Conservation (phyloP, 805 yeast genomes). For the Yarrowia yakushimensis region DNA sequence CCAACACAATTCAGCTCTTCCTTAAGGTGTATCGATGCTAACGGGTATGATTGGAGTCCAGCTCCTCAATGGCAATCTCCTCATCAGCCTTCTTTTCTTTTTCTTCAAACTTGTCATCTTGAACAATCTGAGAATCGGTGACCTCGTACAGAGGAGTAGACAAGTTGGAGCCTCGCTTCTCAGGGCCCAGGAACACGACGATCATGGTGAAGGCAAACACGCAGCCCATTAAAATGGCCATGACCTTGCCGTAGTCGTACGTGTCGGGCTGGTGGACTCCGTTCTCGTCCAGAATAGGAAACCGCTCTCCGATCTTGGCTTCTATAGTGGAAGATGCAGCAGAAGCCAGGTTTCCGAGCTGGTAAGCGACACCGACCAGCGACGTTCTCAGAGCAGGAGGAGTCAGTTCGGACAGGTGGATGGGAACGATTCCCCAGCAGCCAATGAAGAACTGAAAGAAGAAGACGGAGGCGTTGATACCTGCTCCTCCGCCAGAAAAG, state of each 20-base stretch:
- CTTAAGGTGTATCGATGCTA: too few species aligned
- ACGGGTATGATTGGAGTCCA: too few species aligned
- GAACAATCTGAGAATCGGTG: too few species aligned
- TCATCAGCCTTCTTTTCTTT: too few species aligned
- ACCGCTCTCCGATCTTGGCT: background rate
- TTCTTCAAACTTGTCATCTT: too few species aligned
- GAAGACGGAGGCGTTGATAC: background rate
- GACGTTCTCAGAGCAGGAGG: background rate
- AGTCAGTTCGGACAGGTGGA: background rate
- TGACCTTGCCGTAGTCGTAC: background rate
- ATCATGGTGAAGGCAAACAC: background rate
- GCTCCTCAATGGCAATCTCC: too few species aligned
- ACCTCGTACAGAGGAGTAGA: too few species aligned
- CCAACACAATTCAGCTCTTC: too few species aligned
- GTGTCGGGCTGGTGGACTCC: background rate
- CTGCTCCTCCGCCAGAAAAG: background rate
- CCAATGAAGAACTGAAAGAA: background rate
- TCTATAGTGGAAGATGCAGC: background rate
- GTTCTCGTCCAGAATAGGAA: background rate
- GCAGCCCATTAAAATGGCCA: slow-evolving; percentile 5
- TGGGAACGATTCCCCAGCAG: background rate
- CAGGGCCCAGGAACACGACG: background rate
- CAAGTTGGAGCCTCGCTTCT: too few species aligned
- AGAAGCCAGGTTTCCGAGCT: background rate
- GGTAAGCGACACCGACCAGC: background rate